phyloP scores from a whole-genome alignment of 2,329 filamentous ascomycete species.

The Xylaria multiplex region DNA sequence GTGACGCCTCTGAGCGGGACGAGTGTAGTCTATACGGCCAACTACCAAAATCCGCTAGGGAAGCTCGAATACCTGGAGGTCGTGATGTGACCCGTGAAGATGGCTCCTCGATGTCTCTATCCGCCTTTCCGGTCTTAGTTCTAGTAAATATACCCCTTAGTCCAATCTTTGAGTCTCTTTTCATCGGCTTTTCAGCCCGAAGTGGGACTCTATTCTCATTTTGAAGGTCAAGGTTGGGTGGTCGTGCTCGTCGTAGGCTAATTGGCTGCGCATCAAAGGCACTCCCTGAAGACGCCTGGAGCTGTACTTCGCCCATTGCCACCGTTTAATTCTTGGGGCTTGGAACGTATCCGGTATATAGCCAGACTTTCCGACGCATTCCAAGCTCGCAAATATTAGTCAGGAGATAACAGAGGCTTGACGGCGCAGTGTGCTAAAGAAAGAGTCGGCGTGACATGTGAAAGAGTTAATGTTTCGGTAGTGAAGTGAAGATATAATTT shows the following conservation, averaged over 20 bases:
- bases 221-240: slow-evolving; percentile 51
- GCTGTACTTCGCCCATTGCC: slow-evolving; percentile 27
- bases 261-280: slow-evolving; percentile 48
- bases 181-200: slow-evolving; percentile 55
- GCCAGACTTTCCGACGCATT: neutral
- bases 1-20: slow-evolving; percentile 51
- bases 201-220: slow-evolving; percentile 56
- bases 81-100: slow-evolving; percentile 49
- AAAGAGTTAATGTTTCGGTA: neutral
- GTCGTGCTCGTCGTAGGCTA: slow-evolving; percentile 52
- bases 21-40: slow-evolving; percentile 55
- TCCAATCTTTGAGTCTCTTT: slow-evolving; percentile 63
- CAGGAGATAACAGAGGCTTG: neutral
- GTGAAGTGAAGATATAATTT: neutral
- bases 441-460: neutral
- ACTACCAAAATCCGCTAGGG: slow-evolving; percentile 57
- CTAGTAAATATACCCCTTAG: slow-evolving; percentile 63
- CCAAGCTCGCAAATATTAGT: neutral
- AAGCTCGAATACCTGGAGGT: slow-evolving; percentile 56
- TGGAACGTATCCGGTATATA: neutral
- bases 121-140: slow-evolving; percentile 52
- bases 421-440: slow-evolving; percentile 11
- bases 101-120: slow-evolving; percentile 44
- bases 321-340: slow-evolving; percentile 21
- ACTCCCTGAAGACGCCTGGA: slow-evolving; percentile 39